These are phyloP conservation scores for Suillus plorans DNA, from an alignment of 768 basidiomycete genomes.

Conservation along the genomic window DNA sequence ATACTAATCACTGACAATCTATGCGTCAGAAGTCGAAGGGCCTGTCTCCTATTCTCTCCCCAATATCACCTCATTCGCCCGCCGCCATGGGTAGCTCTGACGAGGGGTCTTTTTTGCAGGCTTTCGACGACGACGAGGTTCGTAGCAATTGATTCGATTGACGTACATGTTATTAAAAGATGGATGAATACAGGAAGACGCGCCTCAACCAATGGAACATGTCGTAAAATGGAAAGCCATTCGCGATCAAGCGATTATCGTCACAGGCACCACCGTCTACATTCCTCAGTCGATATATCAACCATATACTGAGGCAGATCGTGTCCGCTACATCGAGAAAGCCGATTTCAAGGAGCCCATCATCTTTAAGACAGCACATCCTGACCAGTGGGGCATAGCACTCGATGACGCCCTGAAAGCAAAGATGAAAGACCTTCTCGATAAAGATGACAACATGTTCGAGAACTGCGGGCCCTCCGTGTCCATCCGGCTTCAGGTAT, in stretches of 20 bases:
- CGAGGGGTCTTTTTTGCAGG: neutral
- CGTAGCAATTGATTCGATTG: neutral
- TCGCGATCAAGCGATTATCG: constrained; percentile 15
- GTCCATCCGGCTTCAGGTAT: constrained; percentile 73
- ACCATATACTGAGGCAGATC: constrained; percentile 76
- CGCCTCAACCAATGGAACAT: constrained; percentile 23
- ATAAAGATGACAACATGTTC: constrained; percentile 68
- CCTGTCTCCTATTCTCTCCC: neutral
- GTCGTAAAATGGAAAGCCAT: constrained; percentile 27
- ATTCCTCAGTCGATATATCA: constrained; percentile 72
- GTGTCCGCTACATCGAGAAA: constrained; percentile 73
- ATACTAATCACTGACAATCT: neutral
- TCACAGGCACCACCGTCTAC: constrained; percentile 43
- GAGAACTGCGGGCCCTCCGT: constrained; percentile 74
- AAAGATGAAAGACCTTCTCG: constrained; percentile 51
- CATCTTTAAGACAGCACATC: constrained; percentile 54
- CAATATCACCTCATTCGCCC: neutral
- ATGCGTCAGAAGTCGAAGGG: neutral
- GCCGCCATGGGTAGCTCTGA: neutral
- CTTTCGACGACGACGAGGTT: neutral
- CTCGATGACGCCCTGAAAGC: constrained; percentile 64
- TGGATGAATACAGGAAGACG: constrained; percentile 17
- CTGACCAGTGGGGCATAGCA: constrained; percentile 59
- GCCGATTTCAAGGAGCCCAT: constrained; percentile 63
- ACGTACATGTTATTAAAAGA: neutral